A percentile compares a stretch with the other conserved stretches of the same genome.
Evolutionary conservation across 805 yeast genomes (phyloP).

Genomic region (Clavispora phyllophila): DNA sequence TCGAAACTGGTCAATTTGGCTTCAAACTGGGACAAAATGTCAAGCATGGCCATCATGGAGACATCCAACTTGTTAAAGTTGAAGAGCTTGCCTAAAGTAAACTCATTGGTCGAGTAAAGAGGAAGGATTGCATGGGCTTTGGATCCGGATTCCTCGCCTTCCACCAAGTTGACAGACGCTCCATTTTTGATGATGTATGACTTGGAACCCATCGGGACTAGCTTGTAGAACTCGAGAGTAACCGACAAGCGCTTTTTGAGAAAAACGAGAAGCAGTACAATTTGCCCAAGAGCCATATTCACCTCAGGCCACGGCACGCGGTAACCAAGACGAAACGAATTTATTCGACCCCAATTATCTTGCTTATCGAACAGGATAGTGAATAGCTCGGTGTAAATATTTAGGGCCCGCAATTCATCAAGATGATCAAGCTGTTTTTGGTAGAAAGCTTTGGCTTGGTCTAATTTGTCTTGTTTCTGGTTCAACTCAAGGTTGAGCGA

Average conservation of each 20-base stretch:
- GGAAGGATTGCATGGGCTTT: conserved; percentile 42
- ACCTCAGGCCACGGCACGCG: conserved; percentile 86
- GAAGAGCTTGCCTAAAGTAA: conserved; percentile 64
- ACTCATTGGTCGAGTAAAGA: conserved; percentile 64
- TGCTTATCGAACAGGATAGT: conserved; percentile 64
- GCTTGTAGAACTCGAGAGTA: conserved; percentile 51
- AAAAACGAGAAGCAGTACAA: conserved; percentile 64
- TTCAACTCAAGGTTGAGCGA: conserved; percentile 47
- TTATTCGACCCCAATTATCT: conserved; percentile 82
- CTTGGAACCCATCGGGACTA: conserved; percentile 80
- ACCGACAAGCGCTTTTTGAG: conserved; percentile 54
- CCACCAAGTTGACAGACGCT: conserved; percentile 10
- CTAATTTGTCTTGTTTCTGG: conserved; percentile 49
- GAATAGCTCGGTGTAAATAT: conserved; percentile 80
- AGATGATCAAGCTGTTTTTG: conserved; percentile 59
- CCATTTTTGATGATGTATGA: conserved; percentile 60
- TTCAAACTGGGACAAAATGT: conserved; percentile 52
- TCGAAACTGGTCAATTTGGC: conserved; percentile 41
- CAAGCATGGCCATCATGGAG: conserved; percentile 75
- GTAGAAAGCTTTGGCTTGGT: conserved; percentile 58
- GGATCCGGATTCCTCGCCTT: background rate
- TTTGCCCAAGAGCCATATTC: conserved; percentile 87
- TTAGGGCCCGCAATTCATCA: conserved; percentile 66
- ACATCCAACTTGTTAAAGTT: conserved; percentile 74
- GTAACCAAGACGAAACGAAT: conserved; percentile 75